phyloP scores from a whole-genome alignment of 257 asterid genomes.

The Eustoma russellianum region DNA sequence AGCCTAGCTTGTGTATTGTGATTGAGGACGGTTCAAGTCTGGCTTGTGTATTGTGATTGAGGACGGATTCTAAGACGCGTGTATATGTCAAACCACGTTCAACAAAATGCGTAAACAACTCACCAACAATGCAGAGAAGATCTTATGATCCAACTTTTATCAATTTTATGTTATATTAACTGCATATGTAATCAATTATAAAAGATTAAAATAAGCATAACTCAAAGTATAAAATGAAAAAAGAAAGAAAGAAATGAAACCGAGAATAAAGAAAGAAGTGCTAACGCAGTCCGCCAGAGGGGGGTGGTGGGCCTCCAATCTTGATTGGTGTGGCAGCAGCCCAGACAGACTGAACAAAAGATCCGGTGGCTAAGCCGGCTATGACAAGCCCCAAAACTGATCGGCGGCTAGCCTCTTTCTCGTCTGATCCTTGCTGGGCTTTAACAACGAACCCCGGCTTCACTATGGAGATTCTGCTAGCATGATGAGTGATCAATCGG shows the following conservation, averaged over 20 bases:
- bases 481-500: constrained; percentile 32
- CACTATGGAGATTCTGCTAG: constrained; percentile 28
- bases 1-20: no score
- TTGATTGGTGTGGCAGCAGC: constrained; percentile 80
- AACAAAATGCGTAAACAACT: no score
- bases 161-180: no score
- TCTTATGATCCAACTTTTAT: no score
- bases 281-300: constrained; percentile 97
- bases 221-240: background rate
- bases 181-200: no score
- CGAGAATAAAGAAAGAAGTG: background rate
- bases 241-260: background rate
- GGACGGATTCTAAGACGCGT: no score
- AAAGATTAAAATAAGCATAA: no score
- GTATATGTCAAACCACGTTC: no score
- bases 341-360: constrained; percentile 66
- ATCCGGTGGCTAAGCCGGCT: constrained; percentile 58
- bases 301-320: constrained; percentile 82
- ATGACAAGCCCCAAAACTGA: constrained; percentile 74
- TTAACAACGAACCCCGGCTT: constrained; percentile 48
- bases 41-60: no score
- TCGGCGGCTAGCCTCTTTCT: constrained; percentile 71
- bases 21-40: no score
- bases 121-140: no score
- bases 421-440: constrained; percentile 41